phyloP scores from a whole-genome alignment of 176 grass and related monocot genomes.

The Hordeum vulgare region DNA sequence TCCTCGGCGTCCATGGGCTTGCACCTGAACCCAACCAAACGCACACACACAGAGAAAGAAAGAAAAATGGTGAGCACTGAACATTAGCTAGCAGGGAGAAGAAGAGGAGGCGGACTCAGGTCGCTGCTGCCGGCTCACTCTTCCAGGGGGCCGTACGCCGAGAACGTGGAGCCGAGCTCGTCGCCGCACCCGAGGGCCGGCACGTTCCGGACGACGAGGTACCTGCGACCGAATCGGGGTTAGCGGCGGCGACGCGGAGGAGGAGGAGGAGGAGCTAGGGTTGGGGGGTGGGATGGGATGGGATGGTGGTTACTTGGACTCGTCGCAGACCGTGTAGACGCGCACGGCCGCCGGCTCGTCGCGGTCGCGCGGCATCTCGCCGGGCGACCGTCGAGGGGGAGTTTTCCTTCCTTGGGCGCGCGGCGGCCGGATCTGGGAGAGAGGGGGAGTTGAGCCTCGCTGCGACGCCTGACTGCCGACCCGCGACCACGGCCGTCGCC shows the following conservation, averaged over 20 bases:
- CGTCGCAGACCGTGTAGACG: slow-evolving; percentile 89
- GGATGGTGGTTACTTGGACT: slow-evolving; percentile 53
- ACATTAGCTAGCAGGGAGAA: not conserved
- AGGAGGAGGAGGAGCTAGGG: not conserved
- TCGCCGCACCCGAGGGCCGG: slow-evolving; percentile 83
- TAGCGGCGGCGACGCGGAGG: not conserved
- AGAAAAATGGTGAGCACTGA: not conserved
- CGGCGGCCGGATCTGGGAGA: not conserved
- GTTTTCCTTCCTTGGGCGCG: too few species aligned
- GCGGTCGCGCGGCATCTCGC: slow-evolving; percentile 55
- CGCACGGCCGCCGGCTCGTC: slow-evolving; percentile 52
- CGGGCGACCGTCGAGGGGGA: not conserved
- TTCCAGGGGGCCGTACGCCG: slow-evolving; percentile 66
- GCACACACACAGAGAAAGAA: not conserved
- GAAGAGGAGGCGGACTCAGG: not conserved
- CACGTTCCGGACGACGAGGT: slow-evolving; percentile 85
- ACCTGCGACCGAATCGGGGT: slow-evolving; percentile 35
- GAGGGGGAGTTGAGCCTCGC: not conserved
- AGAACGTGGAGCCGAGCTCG: slow-evolving; percentile 55
- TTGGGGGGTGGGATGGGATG: not conserved
- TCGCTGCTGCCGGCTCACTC: slow-evolving; percentile 42
- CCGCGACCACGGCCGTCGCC: too few species aligned
- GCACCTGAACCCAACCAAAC: slow-evolving; percentile 39
- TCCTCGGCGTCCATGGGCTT: slow-evolving; percentile 97
- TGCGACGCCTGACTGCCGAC: too few species aligned